A percentile compares a stretch with the other conserved stretches of the same genome.
These are phyloP conservation scores for Parachaetomium inaequale DNA, from an alignment of 495 filamentous ascomycete species.

Conservation along the genomic window DNA sequence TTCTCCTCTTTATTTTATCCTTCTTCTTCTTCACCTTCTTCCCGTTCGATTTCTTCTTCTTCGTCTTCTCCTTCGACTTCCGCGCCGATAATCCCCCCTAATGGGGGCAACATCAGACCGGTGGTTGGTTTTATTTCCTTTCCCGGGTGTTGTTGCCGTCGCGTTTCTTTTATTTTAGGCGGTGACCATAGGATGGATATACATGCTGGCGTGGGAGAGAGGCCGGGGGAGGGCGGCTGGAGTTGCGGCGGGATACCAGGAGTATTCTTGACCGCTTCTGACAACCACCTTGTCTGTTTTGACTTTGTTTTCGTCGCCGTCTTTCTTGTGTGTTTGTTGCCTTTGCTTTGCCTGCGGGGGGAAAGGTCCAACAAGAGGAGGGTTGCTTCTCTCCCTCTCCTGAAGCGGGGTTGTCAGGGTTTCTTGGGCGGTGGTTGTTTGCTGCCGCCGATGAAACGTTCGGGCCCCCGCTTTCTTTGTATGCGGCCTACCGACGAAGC, in stretches of 20 bases:
- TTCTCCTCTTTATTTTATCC: background rate
- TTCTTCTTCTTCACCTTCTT: background rate
- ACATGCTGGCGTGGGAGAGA: background rate
- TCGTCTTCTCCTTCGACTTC: background rate
- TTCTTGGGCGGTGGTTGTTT: background rate
- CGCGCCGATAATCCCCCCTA: background rate
- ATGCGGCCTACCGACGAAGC: background rate
- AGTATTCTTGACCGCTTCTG: background rate
- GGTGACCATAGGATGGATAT: background rate
- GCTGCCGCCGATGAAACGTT: background rate
- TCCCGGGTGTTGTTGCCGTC: background rate
- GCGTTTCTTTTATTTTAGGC: background rate
- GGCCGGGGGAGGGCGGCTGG: background rate
- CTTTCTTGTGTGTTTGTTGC: background rate
- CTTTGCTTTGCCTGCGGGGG: background rate
- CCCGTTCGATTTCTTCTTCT: background rate
- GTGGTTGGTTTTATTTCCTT: background rate
- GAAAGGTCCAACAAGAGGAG: background rate
- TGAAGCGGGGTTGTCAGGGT: background rate
- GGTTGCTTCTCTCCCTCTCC: background rate
- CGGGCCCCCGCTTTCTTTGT: background rate
- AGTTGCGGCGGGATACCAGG: slow-evolving; percentile 1
- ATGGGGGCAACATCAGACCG: background rate
- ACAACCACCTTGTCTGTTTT: background rate
- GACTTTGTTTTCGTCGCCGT: background rate